Evolutionary conservation across 768 basidiomycete species (phyloP), one percentile per base, ranked within the genome.

Genomic region (Trametes punicea): DNA sequence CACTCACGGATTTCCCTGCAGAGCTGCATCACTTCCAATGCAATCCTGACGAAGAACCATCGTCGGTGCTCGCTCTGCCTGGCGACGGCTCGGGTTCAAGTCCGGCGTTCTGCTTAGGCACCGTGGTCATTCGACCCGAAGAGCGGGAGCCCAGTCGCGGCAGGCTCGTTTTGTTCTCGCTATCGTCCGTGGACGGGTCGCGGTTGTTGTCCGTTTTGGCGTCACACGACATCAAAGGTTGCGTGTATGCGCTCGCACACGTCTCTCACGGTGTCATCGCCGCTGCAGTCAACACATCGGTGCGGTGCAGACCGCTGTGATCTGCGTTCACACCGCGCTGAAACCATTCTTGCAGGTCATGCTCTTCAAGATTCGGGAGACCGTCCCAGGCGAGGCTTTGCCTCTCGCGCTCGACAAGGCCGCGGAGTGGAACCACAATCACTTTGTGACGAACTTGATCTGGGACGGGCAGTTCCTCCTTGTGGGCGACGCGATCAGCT

Each of bases 401-500:
- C 51, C 39, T 2, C 41, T 59, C 15, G 18, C 68, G 9, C 67
- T 89, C 13, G 64, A 74, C 34, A 73, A 74, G 27, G 62, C 82
- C 6, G 68, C 80, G 0, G 74, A 80, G 34, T 94, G 91, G 87
- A 84, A 88, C 60, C 89, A 92, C 66, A 93, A 90, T 52, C 93
- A 94, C 70, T 58, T 89, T 54, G 82, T 94, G 26, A 83, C 81
- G 4, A 84, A 81, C 52, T 70, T 97, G 20, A 81, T 79, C 0
- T 72, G 81, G 3, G 78, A 77, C 44, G 78, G 74, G 2, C 70
- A 83, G 56, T 73, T 71, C 42, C 67, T 96, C 23, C 70, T 89
- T 16, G 78, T 84, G n/a, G 90, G 89, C 31, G 94, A 97, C 65
- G 83, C 85, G 7, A 80, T 95, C 25, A 83, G 81, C 66, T 93